Evolutionary conservation across 768 basidiomycete genomes (phyloP).

Genomic region (Pisolithus albus): DNA sequence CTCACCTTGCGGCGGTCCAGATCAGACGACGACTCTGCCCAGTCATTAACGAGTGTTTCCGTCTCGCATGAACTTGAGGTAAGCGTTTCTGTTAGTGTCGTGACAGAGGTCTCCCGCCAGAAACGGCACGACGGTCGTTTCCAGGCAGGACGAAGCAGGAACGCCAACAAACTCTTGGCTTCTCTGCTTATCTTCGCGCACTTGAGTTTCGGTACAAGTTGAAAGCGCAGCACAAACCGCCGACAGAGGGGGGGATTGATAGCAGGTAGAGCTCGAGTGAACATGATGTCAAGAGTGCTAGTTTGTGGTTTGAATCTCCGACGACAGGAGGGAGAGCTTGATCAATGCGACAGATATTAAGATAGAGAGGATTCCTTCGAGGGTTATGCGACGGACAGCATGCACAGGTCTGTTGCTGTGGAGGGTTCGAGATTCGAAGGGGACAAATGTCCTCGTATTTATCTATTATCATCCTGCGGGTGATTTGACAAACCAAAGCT

Average conservation of each 20-base stretch:
- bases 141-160: conserved; percentile 22
- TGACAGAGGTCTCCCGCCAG: background rate
- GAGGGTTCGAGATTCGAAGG: background rate
- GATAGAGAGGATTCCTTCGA: background rate
- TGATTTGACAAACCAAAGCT: background rate
- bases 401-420: conserved; percentile 1
- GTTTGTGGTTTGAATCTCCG: background rate
- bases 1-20: conserved; percentile 14
- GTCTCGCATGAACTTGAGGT: conserved; percentile 8
- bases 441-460: conserved; percentile 14
- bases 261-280: conserved; percentile 1
- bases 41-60: background rate
- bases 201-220: conserved; percentile 10
- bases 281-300: conserved; percentile 8
- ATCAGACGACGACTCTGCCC: conserved; percentile 3
- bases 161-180: conserved; percentile 11
- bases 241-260: conserved; percentile 5
- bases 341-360: background rate
- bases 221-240: conserved; percentile 6
- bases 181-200: conserved; percentile 11
- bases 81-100: background rate
- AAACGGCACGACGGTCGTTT: conserved; percentile 9
- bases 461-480: conserved; percentile 11
- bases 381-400: background rate
- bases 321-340: background rate